Evolutionary conservation across 2,329 filamentous ascomycete species (phyloP).

Genomic region (Talaromyces sp.): DNA sequence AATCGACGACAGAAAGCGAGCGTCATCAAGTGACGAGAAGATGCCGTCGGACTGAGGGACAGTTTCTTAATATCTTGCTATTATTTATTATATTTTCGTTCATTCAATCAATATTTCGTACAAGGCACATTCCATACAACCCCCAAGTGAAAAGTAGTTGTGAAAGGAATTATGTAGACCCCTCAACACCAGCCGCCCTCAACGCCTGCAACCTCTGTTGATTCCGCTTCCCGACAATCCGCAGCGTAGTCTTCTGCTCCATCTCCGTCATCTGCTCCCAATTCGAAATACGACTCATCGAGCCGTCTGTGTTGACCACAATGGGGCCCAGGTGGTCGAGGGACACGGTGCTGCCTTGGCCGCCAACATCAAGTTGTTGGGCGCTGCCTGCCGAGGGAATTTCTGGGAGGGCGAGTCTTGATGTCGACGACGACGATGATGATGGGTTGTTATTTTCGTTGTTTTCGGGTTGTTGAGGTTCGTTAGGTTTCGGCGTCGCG

Average conservation of each 20-base stretch:
- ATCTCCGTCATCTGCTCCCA: slow-evolving; percentile 68
- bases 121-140: background rate
- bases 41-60: background rate
- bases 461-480: background rate
- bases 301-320: slow-evolving; percentile 69
- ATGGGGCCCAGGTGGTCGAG: slow-evolving; percentile 68
- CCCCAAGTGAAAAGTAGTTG: background rate
- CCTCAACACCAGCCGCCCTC: slow-evolving; percentile 31
- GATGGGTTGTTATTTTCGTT: background rate
- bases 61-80: background rate
- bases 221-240: slow-evolving; percentile 66
- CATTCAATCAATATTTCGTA: background rate
- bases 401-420: slow-evolving; percentile 9
- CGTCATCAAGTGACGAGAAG: background rate
- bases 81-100: background rate
- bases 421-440: background rate
- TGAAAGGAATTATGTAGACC: background rate
- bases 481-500: background rate
- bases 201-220: slow-evolving; percentile 56
- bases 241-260: slow-evolving; percentile 63
- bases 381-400: background rate
- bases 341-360: slow-evolving; percentile 42
- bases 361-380: slow-evolving; percentile 61
- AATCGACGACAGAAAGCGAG: background rate
- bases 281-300: slow-evolving; percentile 66